Evolutionary conservation across 371 early-diverging fungal genomes (phyloP).

Genomic region (Rhizopus delemar): DNA sequence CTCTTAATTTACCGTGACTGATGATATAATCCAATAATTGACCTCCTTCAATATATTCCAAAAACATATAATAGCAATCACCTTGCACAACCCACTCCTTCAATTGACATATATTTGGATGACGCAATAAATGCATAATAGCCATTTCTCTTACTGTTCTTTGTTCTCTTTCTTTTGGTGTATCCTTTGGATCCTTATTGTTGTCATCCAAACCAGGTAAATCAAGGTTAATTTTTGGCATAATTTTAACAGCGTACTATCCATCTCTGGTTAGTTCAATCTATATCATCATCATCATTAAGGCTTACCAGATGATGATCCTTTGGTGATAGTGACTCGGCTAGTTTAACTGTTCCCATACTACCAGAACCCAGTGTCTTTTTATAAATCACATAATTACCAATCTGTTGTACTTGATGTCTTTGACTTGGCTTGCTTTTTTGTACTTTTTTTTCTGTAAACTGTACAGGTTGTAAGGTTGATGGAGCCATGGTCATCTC

Average conservation of each 20-base stretch:
- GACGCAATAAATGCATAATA: slow-evolving; percentile 79
- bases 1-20: slow-evolving; percentile 64
- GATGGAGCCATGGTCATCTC: slow-evolving; percentile 3
- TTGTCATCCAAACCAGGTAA: slow-evolving; percentile 8
- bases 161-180: slow-evolving; percentile 58
- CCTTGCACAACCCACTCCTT: slow-evolving; percentile 74
- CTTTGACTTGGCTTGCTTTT: background rate
- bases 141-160: slow-evolving; percentile 80
- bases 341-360: slow-evolving; percentile 97
- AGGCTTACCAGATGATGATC: slow-evolving; percentile 36
- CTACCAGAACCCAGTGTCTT: slow-evolving; percentile 96
- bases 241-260: slow-evolving; percentile 51
- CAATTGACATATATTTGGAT: slow-evolving; percentile 74
- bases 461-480: background rate
- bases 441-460: background rate
- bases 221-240: slow-evolving; percentile 41
- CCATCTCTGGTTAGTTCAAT: background rate
- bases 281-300: background rate
- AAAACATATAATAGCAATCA: slow-evolving; percentile 83
- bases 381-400: slow-evolving; percentile 44
- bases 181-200: slow-evolving; percentile 45
- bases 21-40: slow-evolving; percentile 82
- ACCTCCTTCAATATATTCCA: slow-evolving; percentile 78
- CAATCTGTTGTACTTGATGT: slow-evolving; percentile 30
- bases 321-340: slow-evolving; percentile 49